Evolutionary conservation across 2,329 filamentous ascomycete species (phyloP).

Genomic region (Hymenoscyphus fraxineus): DNA sequence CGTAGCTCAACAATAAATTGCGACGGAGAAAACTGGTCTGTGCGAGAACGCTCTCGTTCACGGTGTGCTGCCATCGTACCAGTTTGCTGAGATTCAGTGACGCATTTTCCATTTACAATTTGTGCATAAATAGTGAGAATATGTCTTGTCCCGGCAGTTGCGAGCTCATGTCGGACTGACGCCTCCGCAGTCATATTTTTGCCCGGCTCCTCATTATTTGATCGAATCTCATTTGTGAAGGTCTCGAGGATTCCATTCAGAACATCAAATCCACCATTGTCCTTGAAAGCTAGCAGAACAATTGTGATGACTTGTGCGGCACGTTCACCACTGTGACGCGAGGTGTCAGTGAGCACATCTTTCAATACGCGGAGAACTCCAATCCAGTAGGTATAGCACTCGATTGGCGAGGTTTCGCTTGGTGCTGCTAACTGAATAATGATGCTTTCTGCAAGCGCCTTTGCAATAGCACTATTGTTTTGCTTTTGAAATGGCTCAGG

Average conservation of each 20-base stretch:
- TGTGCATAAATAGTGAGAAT: conserved; percentile 79
- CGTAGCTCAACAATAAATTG: conserved; percentile 88
- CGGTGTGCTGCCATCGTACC: conserved; percentile 47
- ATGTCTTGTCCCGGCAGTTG: conserved; percentile 65
- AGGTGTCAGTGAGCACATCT: conserved; percentile 70
- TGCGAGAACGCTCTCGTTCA: conserved; percentile 51
- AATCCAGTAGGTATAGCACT: conserved; percentile 77
- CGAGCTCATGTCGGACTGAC: conserved; percentile 37
- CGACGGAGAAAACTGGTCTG: conserved; percentile 60
- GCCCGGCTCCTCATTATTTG: conserved; percentile 32
- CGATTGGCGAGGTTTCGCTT: conserved; percentile 46
- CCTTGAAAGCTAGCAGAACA: conserved; percentile 83
- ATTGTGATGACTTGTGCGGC: conserved; percentile 61
- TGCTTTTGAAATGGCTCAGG: conserved; percentile 57
- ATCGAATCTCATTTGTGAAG: conserved; percentile 57
- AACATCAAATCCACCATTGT: conserved; percentile 68
- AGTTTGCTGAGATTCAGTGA: conserved; percentile 71
- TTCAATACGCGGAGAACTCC: conserved; percentile 74
- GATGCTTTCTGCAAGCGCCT: conserved; percentile 67
- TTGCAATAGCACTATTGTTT: conserved; percentile 53
- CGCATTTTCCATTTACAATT: conserved; percentile 71
- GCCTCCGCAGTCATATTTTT: conserved; percentile 35
- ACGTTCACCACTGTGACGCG: conserved; percentile 31
- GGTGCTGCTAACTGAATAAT: conserved; percentile 58
- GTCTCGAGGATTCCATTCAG: conserved; percentile 68